Evolutionary conservation across 257 asterid genomes (phyloP).

Genomic region (Solanum pennellii): DNA sequence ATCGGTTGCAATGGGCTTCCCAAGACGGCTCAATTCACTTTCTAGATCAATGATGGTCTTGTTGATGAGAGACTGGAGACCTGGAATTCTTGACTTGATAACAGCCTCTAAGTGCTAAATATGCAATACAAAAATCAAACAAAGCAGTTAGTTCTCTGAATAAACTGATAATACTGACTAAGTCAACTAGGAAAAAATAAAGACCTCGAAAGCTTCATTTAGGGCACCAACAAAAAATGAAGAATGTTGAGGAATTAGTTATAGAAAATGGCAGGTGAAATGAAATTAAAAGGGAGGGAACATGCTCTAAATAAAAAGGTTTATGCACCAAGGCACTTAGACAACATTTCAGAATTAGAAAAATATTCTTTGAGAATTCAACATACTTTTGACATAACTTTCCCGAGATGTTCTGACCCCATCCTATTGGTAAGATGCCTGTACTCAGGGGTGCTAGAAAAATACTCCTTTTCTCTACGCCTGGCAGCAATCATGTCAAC

Average conservation of each 20-base stretch:
- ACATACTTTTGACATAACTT: slow-evolving; percentile 83
- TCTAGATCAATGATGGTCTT: slow-evolving; percentile 87
- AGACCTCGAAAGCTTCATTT: not conserved
- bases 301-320: not conserved
- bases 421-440: slow-evolving; percentile 73
- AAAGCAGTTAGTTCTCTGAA: not conserved
- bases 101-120: slow-evolving; percentile 93
- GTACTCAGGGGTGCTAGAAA: slow-evolving; percentile 85
- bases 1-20: slow-evolving; percentile 93
- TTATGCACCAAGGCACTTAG: not conserved
- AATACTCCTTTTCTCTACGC: slow-evolving; percentile 86
- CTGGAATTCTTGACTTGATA: slow-evolving; percentile 96
- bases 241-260: not conserved
- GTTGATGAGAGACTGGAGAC: slow-evolving; percentile 94
- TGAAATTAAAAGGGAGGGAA: not conserved
- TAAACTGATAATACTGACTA: not conserved
- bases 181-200: not conserved
- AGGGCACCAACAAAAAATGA: not conserved
- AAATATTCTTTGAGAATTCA: not conserved
- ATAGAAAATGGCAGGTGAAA: not conserved
- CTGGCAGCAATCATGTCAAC: slow-evolving; percentile 98
- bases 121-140: not conserved
- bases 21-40: slow-evolving; percentile 81
- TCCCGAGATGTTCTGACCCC: slow-evolving; percentile 99
- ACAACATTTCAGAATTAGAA: not conserved